Evolutionary conservation across 2,329 filamentous ascomycete genomes (phyloP).

Genomic region (Biscogniauxia marginata): DNA sequence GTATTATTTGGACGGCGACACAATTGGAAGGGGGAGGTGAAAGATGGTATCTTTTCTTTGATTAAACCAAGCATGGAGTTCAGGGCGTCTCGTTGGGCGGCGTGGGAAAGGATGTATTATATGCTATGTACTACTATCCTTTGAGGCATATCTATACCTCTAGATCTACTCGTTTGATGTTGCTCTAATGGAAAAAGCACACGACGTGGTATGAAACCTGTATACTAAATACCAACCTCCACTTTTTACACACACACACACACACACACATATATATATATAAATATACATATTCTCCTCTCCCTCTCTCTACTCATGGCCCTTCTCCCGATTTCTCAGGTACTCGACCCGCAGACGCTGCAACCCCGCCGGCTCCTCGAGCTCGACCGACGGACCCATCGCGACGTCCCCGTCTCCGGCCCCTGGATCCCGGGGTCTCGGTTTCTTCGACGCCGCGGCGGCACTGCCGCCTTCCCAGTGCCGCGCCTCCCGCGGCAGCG

Average conservation of each 20-base stretch:
- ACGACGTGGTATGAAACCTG: no score
- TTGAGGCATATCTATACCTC: no score
- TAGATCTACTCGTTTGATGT: no score
- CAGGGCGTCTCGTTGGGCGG: neutral
- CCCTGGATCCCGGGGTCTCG: slow-evolving; percentile 15
- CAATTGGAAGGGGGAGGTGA: no score
- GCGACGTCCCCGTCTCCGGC: slow-evolving; percentile 30
- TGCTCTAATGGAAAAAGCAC: no score
- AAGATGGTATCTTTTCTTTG: neutral
- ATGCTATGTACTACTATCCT: no score
- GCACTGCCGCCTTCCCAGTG: slow-evolving; percentile 57
- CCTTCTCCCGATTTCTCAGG: slow-evolving; percentile 18
- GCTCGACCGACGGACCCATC: slow-evolving; percentile 40
- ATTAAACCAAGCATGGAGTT: neutral
- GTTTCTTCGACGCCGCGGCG: slow-evolving; percentile 16
- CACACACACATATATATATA: no score
- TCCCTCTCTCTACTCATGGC: neutral
- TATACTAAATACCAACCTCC: no score
- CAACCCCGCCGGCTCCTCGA: slow-evolving; percentile 45
- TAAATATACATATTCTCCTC: neutral
- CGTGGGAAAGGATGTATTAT: no score
- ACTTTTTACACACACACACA: no score
- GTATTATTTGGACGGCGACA: neutral
- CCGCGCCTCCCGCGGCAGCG: slow-evolving; percentile 60
- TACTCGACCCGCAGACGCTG: slow-evolving; percentile 34